Percentiles rank a stretch among this genome's conserved stretches.
Evolutionary conservation across 1,139 yeast genomes (phyloP).

Genomic region (Eremothecium cymbalariae): DNA sequence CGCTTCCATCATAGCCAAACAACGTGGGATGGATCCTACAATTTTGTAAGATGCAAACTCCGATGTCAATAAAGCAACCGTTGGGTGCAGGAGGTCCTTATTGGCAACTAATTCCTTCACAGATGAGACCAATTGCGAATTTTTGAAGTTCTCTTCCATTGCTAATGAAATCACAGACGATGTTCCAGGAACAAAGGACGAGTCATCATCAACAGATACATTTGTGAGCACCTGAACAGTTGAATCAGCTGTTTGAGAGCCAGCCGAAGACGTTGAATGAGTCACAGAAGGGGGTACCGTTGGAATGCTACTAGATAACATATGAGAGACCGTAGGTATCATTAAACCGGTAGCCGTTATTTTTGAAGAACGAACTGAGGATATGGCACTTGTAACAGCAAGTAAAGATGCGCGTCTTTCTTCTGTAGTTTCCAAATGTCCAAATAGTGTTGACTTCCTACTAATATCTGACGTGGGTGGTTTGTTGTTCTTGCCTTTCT

Average conservation of each 20-base stretch:
- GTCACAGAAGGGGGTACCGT: conserved; percentile 9
- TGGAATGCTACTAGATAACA: conserved; percentile 9
- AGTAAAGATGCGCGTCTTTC: conserved; percentile 56
- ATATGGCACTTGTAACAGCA: conserved; percentile 33
- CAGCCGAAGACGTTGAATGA: conserved; percentile 9
- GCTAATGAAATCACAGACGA: conserved; percentile 28
- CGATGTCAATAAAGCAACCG: conserved; percentile 67
- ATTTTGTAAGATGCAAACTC: conserved; percentile 76
- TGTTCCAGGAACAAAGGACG: conserved; percentile 28
- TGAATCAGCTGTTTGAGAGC: conserved; percentile 16
- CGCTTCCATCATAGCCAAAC: conserved; percentile 76
- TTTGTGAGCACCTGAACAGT: conserved; percentile 24
- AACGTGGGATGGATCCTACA: conserved; percentile 84
- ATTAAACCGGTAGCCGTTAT: conserved; percentile 32
- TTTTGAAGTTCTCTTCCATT: conserved; percentile 22
- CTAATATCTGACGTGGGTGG: conserved; percentile 4
- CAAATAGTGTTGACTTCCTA: conserved; percentile 50
- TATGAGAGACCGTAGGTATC: conserved; percentile 26
- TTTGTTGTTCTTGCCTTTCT: conserved; percentile 46
- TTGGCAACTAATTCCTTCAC: conserved; percentile 30
- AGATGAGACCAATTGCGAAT: conserved; percentile 24
- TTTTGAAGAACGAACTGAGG: conserved; percentile 27
- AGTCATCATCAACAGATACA: conserved; percentile 25
- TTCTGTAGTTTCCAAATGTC: conserved; percentile 79
- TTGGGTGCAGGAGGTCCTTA: conserved; percentile 70